A percentile compares a stretch with the other conserved stretches of the same genome.
These are phyloP conservation scores for Theileria equi DNA, from an alignment of 169 alveolate species.

Conservation along the genomic window DNA sequence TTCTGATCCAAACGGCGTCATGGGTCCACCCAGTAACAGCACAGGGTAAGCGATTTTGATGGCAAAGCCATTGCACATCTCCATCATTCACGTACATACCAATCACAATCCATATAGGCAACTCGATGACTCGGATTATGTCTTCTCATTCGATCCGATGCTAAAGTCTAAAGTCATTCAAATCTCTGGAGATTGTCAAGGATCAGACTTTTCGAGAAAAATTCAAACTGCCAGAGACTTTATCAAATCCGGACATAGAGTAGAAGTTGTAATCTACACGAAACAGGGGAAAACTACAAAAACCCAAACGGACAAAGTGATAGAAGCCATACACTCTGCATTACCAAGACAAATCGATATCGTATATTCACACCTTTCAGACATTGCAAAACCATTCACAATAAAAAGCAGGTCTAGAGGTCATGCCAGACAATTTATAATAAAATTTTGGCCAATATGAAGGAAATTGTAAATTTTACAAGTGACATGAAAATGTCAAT, in stretches of 20 bases:
- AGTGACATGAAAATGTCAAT: background rate
- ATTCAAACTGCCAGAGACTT: slow-evolving; percentile 34
- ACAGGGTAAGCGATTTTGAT: slow-evolving; percentile 1
- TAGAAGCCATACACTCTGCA: background rate
- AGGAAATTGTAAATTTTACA: background rate
- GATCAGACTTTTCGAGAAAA: slow-evolving; percentile 45
- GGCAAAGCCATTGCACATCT: too few species aligned
- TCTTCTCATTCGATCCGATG: slow-evolving; percentile 54
- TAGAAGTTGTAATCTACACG: slow-evolving; percentile 41
- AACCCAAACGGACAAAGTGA: background rate
- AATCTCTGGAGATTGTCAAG: slow-evolving; percentile 51
- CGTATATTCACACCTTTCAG: slow-evolving; percentile 52
- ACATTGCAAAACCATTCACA: slow-evolving; percentile 51
- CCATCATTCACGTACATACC: too few species aligned
- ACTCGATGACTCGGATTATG: background rate
- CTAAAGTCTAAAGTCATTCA: slow-evolving; percentile 53
- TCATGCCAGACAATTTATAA: slow-evolving; percentile 40
- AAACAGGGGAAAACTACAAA: slow-evolving; percentile 6
- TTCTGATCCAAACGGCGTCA: background rate
- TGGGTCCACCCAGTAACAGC: slow-evolving; percentile 1
- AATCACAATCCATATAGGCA: too few species aligned
- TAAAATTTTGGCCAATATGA: slow-evolving; percentile 56
- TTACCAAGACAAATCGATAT: slow-evolving; percentile 41
- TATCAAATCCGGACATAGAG: slow-evolving; percentile 48
- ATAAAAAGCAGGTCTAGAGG: slow-evolving; percentile 38